Conservation (phyloP, 129 eudicot species). For the Calendula officinalis region DNA sequence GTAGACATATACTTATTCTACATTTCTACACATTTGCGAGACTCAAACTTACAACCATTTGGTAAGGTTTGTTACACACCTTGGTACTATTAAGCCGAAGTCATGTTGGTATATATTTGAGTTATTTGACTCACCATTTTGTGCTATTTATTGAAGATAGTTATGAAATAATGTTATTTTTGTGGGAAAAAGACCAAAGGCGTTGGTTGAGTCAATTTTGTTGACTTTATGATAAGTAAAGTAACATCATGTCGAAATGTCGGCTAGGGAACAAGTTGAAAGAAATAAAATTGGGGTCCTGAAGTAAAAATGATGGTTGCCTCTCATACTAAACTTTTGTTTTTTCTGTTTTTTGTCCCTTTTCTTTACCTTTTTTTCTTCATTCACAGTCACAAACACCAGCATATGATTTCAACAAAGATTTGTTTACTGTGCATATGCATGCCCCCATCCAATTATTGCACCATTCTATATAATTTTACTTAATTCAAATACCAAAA, state of each 20-base stretch:
- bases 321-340: constrained; percentile 26
- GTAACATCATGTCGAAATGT: constrained; percentile 26
- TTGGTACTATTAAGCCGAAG: no score
- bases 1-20: no score
- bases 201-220: constrained; percentile 2
- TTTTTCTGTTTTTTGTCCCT: constrained; percentile 22
- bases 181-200: neutral
- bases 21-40: no score
- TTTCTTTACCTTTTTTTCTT: neutral
- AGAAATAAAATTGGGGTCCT: constrained; percentile 26
- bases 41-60: no score
- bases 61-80: no score
- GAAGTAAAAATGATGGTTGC: constrained; percentile 18
- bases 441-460: constrained; percentile 39
- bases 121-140: no score
- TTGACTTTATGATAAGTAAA: constrained; percentile 9
- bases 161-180: no score
- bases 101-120: no score
- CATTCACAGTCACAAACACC: constrained; percentile 12
- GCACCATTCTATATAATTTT: constrained; percentile 2
- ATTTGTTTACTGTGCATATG: constrained; percentile 37
- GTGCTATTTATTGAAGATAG: no score
- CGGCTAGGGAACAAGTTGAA: constrained; percentile 36
- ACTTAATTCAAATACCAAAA: neutral
- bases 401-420: constrained; percentile 32